phyloP scores from a whole-genome alignment of 2,329 filamentous ascomycete genomes.

The Ceratocystis eucalypticola region DNA sequence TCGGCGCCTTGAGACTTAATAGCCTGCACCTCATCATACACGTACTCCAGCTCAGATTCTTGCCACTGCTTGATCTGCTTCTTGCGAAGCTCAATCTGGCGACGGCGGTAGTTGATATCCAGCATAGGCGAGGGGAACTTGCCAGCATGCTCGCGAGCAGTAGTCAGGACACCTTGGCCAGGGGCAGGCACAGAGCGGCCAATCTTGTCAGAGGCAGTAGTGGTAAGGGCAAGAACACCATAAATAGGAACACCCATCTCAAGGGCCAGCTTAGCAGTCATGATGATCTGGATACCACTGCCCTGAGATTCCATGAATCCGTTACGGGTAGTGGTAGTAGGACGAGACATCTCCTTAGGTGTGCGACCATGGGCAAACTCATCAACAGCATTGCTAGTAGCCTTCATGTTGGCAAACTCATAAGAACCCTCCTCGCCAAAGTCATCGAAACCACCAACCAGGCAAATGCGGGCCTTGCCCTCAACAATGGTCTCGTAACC shows the following conservation, averaged over 20 bases:
- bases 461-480: conserved; percentile 92
- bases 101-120: conserved; percentile 92
- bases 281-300: conserved; percentile 95
- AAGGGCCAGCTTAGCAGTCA: conserved; percentile 88
- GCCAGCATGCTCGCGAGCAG: conserved; percentile 76
- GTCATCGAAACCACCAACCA: conserved; percentile 97
- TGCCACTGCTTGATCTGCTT: conserved; percentile 94
- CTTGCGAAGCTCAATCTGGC: conserved; percentile 87
- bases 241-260: conserved; percentile 99
- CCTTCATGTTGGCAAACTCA: conserved; percentile 99
- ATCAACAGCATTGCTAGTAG: conserved; percentile 93
- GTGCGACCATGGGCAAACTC: conserved; percentile 93
- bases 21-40: conserved; percentile 82
- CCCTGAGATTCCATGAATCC: conserved; percentile 99
- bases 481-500: conserved; percentile 98
- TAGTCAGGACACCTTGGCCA: conserved; percentile 91
- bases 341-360: conserved; percentile 93
- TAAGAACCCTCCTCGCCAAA: conserved; percentile 99
- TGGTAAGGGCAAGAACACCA: conserved; percentile 82
- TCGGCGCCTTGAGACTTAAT: conserved; percentile 65
- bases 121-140: conserved; percentile 92
- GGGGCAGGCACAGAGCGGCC: conserved; percentile 93
- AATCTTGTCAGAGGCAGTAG: conserved; percentile 97
- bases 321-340: conserved; percentile 88
- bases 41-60: conserved; percentile 82